Percentiles rank a stretch among this genome's conserved stretches.
Conservation (phyloP, 331 rosid species). For the Malus hybrid region DNA sequence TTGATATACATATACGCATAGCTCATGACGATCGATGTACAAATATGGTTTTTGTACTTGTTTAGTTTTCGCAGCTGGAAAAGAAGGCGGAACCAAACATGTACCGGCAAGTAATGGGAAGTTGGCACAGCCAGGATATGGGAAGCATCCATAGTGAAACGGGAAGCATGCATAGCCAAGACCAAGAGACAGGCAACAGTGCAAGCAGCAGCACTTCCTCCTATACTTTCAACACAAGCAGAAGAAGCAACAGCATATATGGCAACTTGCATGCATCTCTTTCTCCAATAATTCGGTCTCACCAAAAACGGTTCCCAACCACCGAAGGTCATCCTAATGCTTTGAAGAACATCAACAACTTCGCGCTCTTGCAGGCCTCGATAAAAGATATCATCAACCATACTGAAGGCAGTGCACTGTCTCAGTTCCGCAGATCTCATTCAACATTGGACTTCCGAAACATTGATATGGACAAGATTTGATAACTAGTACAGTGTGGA, state of each 20-base stretch:
- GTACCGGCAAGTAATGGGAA: slow-evolving; percentile 24
- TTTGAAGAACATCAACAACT: slow-evolving; percentile 41
- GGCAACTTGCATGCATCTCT: slow-evolving; percentile 29
- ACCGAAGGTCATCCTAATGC: slow-evolving; percentile 70
- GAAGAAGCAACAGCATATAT: not conserved
- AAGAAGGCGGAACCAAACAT: slow-evolving; percentile 16
- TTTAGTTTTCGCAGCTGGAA: slow-evolving; percentile 20
- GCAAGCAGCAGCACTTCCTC: slow-evolving; percentile 38
- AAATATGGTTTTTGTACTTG: not conserved
- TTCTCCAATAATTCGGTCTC: slow-evolving; percentile 36
- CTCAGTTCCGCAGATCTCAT: slow-evolving; percentile 36
- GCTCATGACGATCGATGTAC: not conserved
- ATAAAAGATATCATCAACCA: slow-evolving; percentile 45
- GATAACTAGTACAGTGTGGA: not conserved
- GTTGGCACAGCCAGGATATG: slow-evolving; percentile 18
- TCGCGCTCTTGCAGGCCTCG: slow-evolving; percentile 60
- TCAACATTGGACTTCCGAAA: slow-evolving; percentile 47
- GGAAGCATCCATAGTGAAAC: slow-evolving; percentile 25
- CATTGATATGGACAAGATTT: slow-evolving; percentile 24
- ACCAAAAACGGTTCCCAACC: slow-evolving; percentile 29
- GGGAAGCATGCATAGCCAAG: slow-evolving; percentile 25
- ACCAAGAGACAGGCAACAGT: slow-evolving; percentile 19
- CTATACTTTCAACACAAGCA: slow-evolving; percentile 10
- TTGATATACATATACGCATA: not conserved
- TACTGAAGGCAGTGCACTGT: slow-evolving; percentile 34